Base-by-base conservation (phyloP, 371 early-diverging fungal species). In the Apophysomyces sp. region DNA sequence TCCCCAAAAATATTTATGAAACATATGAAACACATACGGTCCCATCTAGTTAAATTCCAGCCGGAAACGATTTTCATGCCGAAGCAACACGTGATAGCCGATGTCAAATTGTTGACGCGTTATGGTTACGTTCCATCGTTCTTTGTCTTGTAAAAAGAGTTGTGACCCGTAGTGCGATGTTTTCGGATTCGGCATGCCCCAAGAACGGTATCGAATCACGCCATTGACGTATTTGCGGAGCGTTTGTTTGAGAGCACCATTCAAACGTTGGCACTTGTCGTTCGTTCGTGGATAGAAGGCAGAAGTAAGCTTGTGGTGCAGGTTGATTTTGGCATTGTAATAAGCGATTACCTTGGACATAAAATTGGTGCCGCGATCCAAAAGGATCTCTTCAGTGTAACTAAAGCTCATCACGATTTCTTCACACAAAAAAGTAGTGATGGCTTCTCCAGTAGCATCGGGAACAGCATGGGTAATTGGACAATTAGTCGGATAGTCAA, bases 401-500 rank as follows among this genome's bases (percentile, higher is more conserved):
- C 79, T 72, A 56, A 67, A 72, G 5, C 31, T 55, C 34, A 64
- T 37, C 27, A 70, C 66, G 21, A 76, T 63, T 16, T 70, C 66
- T 41, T 73, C 60, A 54, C 71, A 69, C 0, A 80, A 31, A 21
- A 78, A 78, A 0, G 66, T 41, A 1, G 74, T 73, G 21, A 80
- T 64, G 0, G 68, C 68, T 26, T 71, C 63, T 27, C 64, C 66
- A 1, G 67, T 60, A 2, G 76, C 74, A 6, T 58, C 66, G 37
- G 73, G 72, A 5, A 77, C 60, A 0, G 79, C 76, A 6, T 58
- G 40, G 0, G 74, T 72, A 26, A 71, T 57, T 0, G 67, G 62
- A 77, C 81, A 80, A 40, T 66, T 76, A 0, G 77, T 78, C 0
- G 71, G 52, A 55, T 73, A 62, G 58, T 81, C 83, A 0, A 80